Evolutionary conservation across 208 protist genomes (phyloP), one percentile per base, ranked within the genome.

Genomic region (Sergeia podlipaevii): DNA sequence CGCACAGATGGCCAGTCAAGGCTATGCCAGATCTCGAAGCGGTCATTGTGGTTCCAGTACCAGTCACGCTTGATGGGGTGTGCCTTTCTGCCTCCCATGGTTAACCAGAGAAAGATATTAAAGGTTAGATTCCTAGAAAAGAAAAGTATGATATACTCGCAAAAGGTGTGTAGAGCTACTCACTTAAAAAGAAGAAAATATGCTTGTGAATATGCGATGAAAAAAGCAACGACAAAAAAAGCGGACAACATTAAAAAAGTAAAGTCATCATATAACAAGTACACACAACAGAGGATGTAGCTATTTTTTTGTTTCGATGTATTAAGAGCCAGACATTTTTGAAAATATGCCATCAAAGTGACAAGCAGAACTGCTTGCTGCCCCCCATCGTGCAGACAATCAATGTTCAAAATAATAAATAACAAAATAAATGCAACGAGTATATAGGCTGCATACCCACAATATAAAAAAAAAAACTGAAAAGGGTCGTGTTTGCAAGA

Each of bases 1-100:
- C 97, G 92, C 21, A 99, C 90, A 32, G 84, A 86, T 42, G 83
- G 83, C 88, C 88, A 92, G 71, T 95, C 88, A 13, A 92, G 70
- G 67, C 88, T 91, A 73, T 91, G 83, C 80, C 78, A 91, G 54
- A 95, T 87, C 47, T 90, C 86, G 42, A 87, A 87, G 59, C 69
- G 80, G 47, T 93, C 86, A 69, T 90, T 88, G 57, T 93, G 77
- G 58, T 93, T 90, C 86, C 86, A 93, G 58, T 93, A 93, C 86
- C 86, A 93, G 57, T 89, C 81, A 45, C 78, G 76, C 43, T 93
- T 63, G 54, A 93, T 84, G 69, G 86, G 81, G 53, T 93, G 82
- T 38, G 86, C 86, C 60, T 77, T 84, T 67, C 87, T 93, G 23
- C 82, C 85, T 45, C 70, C 85, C 85, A 93, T 93, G 38, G 50